A percentile compares a stretch with the other conserved stretches of the same genome.
Evolutionary conservation across 1,139 yeast genomes (phyloP).

Genomic region (Zygosaccharomyces sapae): DNA sequence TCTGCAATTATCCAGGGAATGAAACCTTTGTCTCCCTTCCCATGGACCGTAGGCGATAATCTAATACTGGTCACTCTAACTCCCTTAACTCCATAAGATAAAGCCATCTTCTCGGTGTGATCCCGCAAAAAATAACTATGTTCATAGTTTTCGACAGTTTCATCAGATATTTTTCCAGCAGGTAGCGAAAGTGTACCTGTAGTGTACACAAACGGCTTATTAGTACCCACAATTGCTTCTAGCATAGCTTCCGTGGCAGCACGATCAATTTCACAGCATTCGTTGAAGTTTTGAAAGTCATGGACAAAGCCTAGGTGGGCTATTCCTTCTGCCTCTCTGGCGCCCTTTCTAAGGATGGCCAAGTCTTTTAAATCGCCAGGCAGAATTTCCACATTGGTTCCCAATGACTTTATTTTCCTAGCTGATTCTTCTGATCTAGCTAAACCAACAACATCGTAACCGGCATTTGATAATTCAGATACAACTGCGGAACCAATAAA

Average conservation of each 20-base stretch:
- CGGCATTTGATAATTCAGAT: conserved; percentile 16
- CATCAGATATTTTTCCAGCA: conserved; percentile 11
- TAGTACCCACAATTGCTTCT: conserved; percentile 29
- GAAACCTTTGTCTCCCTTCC: conserved; percentile 25
- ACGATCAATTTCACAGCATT: conserved; percentile 23
- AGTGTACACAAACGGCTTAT: conserved; percentile 27
- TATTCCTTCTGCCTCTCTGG: conserved; percentile 36
- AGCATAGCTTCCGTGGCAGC: conserved; percentile 28
- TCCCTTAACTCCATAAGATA: conserved; percentile 25
- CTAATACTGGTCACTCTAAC: conserved; percentile 29
- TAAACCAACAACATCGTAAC: conserved; percentile 25
- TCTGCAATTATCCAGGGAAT: conserved; percentile 17
- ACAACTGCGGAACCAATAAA: conserved; percentile 27
- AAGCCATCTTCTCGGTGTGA: conserved; percentile 13
- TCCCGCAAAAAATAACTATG: conserved; percentile 7
- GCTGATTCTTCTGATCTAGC: conserved; percentile 31
- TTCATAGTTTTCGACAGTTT: background rate
- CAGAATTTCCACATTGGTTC: conserved; percentile 24
- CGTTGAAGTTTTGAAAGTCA: conserved; percentile 24
- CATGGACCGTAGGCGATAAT: conserved; percentile 37
- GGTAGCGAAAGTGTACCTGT: conserved; percentile 18
- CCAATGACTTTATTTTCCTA: conserved; percentile 20
- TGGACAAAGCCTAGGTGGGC: conserved; percentile 36
- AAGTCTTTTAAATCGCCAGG: conserved; percentile 32
- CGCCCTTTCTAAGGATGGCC: conserved; percentile 31